Evolutionary conservation across 2,329 filamentous ascomycete genomes (phyloP), one percentile per base, ranked within the genome.

Genomic region (Fusarium palustre): DNA sequence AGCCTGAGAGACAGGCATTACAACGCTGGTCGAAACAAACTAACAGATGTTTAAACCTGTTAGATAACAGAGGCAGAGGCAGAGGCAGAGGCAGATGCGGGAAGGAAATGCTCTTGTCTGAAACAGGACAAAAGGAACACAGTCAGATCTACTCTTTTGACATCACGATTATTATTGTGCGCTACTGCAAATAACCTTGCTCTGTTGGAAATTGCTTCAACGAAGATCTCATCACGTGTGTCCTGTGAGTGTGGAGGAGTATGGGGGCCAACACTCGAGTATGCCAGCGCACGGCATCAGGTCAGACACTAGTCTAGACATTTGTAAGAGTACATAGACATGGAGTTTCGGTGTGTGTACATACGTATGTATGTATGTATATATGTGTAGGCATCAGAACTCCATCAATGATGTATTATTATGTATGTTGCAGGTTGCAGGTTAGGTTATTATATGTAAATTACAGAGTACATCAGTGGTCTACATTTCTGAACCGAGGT

Each of bases 191-290:
- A 55, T 64, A 58, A 67, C 66, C 62, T 69, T 70, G 63, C 43
- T 28, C 22, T 57, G 15, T 60, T 64, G 52, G 47, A 70, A 74
- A 74, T 74, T 74, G 54, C 54, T 65, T 39, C 65, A 65, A 60
- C 72, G 72, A 72, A 72, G 72, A 74, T 74, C 72, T 53, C 59
- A 66, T 74, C 72, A 75, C 70, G 69, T 74, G 70, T 66, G 15
- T 18, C 49, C 22, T 36, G 11, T 45, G 52, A 47, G 34, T 63
- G 72, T 70, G 69, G 71, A 71, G 59, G 58, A 59, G 49, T 48
- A 46, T 59, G 55, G 70, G 70, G 64, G 47, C 45, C 41, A 48
- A 48, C 49, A 38, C 59, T 46, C 52, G 66, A 55, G 56, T 53
- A 59, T 56, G 61, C 46, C 55, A 53, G 46, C 55, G 49, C 55